Conservation (phyloP, 176 grass and related monocot species). For the Carex pumila region DNA sequence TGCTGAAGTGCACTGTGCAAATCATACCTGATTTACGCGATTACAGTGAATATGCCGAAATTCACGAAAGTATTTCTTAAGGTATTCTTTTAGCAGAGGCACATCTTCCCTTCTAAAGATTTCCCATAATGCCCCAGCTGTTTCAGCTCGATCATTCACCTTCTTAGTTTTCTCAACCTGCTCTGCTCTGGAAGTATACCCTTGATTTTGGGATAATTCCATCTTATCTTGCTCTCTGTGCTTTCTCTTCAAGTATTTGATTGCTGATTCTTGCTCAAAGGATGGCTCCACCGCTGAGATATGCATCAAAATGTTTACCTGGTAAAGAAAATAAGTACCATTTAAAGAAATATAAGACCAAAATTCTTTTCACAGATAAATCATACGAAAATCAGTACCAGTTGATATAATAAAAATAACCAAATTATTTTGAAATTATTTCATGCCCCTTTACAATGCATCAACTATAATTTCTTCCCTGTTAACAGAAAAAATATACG, state of each 20-base stretch:
- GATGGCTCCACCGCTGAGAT: conserved; percentile 26
- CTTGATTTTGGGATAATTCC: conserved; percentile 14
- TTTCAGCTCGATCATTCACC: neutral
- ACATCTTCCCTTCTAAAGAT: conserved; percentile 83
- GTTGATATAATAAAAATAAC: neutral
- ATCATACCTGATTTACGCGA: conserved; percentile 44
- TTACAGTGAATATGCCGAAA: conserved; percentile 23
- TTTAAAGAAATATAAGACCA: neutral
- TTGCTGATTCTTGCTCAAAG: neutral
- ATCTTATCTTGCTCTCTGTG: conserved; percentile 42
- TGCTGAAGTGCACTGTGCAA: neutral
- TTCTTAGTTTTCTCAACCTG: neutral
- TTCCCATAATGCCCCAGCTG: conserved; percentile 64
- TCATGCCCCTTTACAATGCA: neutral
- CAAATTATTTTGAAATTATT: neutral
- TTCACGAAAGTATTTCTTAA: conserved; percentile 35
- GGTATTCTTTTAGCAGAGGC: conserved; percentile 44
- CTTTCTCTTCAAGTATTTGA: conserved; percentile 34
- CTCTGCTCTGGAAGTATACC: neutral
- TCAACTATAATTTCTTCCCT: neutral
- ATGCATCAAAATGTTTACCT: conserved; percentile 81
- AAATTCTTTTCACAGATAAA: neutral
- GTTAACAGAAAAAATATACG: neutral
- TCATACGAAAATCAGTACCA: neutral
- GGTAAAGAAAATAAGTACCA: neutral